Evolutionary conservation across 176 grass and related monocot genomes (phyloP).

Genomic region (Cocos nucifera): DNA sequence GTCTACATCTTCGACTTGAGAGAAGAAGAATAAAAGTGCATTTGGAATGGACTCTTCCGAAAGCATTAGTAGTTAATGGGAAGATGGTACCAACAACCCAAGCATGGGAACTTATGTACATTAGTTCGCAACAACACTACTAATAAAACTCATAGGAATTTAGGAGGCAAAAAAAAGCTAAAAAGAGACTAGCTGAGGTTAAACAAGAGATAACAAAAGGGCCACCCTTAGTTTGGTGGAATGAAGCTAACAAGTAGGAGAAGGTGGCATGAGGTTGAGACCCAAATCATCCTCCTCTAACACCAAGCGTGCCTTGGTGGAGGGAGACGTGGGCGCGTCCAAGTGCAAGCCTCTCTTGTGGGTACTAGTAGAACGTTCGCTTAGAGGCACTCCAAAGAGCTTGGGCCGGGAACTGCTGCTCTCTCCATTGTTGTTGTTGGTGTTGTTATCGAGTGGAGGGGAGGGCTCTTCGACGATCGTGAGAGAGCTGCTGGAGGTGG

Average conservation of each 20-base stretch:
- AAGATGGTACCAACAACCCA: too few species aligned
- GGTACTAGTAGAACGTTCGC: not conserved
- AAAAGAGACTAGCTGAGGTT: not conserved
- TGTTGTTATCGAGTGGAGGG: slow-evolving; percentile 9
- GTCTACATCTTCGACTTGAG: too few species aligned
- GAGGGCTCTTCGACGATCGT: slow-evolving; percentile 83
- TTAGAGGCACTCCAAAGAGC: slow-evolving; percentile 75
- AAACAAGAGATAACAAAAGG: not conserved
- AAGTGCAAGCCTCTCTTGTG: slow-evolving; percentile 46
- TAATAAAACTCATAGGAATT: not conserved
- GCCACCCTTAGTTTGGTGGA: not conserved
- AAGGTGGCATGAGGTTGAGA: slow-evolving; percentile 31
- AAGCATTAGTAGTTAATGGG: too few species aligned
- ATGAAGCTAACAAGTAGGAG: slow-evolving; percentile 19
- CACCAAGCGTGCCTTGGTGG: slow-evolving; percentile 45
- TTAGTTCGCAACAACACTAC: not conserved
- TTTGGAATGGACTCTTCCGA: too few species aligned
- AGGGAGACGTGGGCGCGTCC: slow-evolving; percentile 31
- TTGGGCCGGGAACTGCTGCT: slow-evolving; percentile 41
- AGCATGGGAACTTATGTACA: not conserved
- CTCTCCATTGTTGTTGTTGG: slow-evolving; percentile 22
- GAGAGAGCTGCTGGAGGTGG: slow-evolving; percentile 89
- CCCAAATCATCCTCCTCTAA: slow-evolving; percentile 45
- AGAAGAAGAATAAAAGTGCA: too few species aligned
- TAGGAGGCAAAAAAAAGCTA: not conserved